These are phyloP conservation scores for Ustulina deusta DNA, from an alignment of 2,329 filamentous ascomycete species.

Conservation along the genomic window DNA sequence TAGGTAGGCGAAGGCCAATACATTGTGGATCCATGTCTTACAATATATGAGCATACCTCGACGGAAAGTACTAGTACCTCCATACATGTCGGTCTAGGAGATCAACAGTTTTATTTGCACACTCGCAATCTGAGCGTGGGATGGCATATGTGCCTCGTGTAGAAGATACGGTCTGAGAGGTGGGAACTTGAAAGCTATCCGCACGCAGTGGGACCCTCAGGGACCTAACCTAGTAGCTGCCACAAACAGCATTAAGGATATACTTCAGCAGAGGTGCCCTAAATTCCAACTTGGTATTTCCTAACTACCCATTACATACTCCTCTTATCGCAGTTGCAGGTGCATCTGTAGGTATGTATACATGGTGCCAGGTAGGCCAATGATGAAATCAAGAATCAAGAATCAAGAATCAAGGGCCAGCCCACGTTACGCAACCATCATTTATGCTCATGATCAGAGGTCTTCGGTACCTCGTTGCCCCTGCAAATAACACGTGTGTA, in stretches of 20 bases:
- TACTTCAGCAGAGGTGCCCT: too few species aligned
- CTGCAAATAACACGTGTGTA: slow-evolving; percentile 14
- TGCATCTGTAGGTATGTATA: too few species aligned
- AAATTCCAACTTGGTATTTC: too few species aligned
- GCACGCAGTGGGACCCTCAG: too few species aligned
- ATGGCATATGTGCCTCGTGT: slow-evolving; percentile 17
- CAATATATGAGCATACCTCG: neutral
- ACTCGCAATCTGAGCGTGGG: slow-evolving; percentile 7
- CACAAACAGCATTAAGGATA: too few species aligned
- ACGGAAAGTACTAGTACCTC: neutral
- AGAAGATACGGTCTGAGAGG: slow-evolving; percentile 6
- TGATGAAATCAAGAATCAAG: neutral
- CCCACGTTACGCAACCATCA: neutral
- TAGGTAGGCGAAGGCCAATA: slow-evolving; percentile 14
- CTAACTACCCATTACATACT: too few species aligned
- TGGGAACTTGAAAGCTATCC: slow-evolving; percentile 1
- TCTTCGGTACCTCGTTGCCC: neutral
- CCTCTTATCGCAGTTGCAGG: too few species aligned
- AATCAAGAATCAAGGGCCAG: neutral
- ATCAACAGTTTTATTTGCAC: neutral
- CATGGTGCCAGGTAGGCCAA: neutral
- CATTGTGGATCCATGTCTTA: neutral
- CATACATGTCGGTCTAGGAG: neutral
- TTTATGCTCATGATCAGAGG: neutral
- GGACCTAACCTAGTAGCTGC: too few species aligned